These are phyloP conservation scores for Neospora caninum DNA, from an alignment of 169 alveolate genomes.

Conservation along the genomic window DNA sequence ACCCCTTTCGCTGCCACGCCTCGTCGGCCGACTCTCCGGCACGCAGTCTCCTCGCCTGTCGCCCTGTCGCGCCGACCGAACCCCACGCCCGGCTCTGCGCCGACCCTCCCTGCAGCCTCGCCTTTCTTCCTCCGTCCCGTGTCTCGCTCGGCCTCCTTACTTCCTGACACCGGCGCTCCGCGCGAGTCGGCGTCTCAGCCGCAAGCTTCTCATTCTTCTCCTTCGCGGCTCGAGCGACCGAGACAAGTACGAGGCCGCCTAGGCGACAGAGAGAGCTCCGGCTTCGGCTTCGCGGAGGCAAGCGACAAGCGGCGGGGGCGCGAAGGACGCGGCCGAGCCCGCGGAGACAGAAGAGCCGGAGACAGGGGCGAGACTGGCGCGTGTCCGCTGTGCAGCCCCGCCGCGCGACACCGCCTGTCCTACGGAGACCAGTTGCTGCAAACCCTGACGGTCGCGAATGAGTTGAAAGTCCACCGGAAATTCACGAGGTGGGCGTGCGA, in stretches of 20 bases:
- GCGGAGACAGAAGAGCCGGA: neutral
- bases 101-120: neutral
- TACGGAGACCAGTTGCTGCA: slow-evolving; percentile 37
- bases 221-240: neutral
- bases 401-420: neutral
- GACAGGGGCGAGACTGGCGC: neutral
- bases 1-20: neutral
- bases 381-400: slow-evolving; percentile 3
- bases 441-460: neutral
- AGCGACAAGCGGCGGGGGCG: neutral
- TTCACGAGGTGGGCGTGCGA: neutral
- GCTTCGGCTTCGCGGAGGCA: no score
- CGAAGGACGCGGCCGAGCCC: neutral
- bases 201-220: neutral
- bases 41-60: neutral
- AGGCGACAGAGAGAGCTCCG: neutral
- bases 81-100: no score
- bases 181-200: neutral
- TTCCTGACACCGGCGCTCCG: no score
- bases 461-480: neutral
- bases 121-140: neutral
- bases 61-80: neutral
- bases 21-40: neutral
- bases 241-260: neutral
- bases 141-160: no score